Base-by-base conservation (phyloP, 2,329 filamentous ascomycete genomes). In the Cadophora sp. region DNA sequence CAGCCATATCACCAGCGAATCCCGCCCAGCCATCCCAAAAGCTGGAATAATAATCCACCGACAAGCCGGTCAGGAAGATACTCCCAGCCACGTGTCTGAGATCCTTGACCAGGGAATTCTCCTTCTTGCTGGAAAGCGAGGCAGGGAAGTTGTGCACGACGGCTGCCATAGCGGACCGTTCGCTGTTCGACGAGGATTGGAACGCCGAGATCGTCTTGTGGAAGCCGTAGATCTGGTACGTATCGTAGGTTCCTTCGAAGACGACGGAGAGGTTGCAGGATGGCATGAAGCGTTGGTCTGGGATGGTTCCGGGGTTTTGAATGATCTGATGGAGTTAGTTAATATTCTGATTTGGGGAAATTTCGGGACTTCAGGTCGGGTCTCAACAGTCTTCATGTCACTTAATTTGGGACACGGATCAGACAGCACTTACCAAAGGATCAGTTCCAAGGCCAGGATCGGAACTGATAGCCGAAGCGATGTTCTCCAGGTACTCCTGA, bases 251-350 rank as follows among this genome's bases (percentile, higher is more conserved):
- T 56, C 75, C 79, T 69, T 83, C 81, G 62, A 83, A 82, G 0
- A 83, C 78, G 14, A 82, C 79, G 1, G 79, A 81, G 64, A 79
- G 76, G 71, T 82, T 79, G 62, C 79, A 79, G 3, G 75, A 77
- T 22, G 73, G 56, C 58, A 82, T 68, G 72, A 81, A 82, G 46
- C 79, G 77, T 62, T 79, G 71, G 69, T 83, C 80, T 5, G 81
- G 80, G 14, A 82, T 71, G 5, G 74, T 76, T 9, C 81, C 81
- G 19, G 81, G 81, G 53, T 83, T 83, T 65, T 82, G 81, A 37
- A 82, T 77, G 51, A 82, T 76, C 81, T 82, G 63, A 1, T 46
- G 14, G 2, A 40, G 40, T 46, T 24, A 46, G 56, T 34, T 4
- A 26, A 31, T 1, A 4, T 24, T 31, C 9, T 26, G 22, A 22